These are phyloP conservation scores for Rutstroemia sp. DNA, from an alignment of 2,329 filamentous ascomycete species.

Conservation along the genomic window DNA sequence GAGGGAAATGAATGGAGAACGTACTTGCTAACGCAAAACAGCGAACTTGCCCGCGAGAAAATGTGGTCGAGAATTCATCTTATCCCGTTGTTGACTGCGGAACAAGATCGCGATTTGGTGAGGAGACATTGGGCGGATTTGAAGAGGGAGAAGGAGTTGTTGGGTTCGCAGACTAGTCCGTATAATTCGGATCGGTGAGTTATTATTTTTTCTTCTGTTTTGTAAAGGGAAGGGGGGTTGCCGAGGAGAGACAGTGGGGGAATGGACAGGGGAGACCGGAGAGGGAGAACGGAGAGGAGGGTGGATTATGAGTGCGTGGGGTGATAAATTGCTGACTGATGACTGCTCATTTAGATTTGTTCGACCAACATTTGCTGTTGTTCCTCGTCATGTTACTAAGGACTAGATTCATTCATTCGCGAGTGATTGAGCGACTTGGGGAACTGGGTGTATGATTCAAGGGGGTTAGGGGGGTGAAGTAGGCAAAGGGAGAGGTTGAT, in stretches of 20 bases:
- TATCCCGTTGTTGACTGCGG: constrained; percentile 87
- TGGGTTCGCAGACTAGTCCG: constrained; percentile 75
- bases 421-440: too few species aligned
- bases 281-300: constrained; percentile 5
- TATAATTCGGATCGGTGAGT: constrained; percentile 84
- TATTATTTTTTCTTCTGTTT: constrained; percentile 1
- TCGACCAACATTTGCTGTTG: constrained; percentile 69
- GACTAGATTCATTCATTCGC: constrained; percentile 10
- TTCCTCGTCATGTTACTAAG: constrained; percentile 40
- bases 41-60: constrained; percentile 92
- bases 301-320: background rate
- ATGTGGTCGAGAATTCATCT: constrained; percentile 97
- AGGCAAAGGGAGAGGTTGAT: too few species aligned
- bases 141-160: constrained; percentile 80
- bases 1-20: background rate
- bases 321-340: background rate
- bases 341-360: constrained; percentile 52
- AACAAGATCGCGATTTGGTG: constrained; percentile 93
- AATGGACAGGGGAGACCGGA: background rate
- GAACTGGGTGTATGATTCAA: too few species aligned
- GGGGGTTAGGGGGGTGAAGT: too few species aligned
- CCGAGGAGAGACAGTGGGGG: background rate
- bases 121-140: constrained; percentile 79
- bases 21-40: constrained; percentile 32
- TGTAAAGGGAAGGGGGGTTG: background rate